Conservation (phyloP, 2,329 filamentous ascomycete species). For the Mycocentrospora acerina region DNA sequence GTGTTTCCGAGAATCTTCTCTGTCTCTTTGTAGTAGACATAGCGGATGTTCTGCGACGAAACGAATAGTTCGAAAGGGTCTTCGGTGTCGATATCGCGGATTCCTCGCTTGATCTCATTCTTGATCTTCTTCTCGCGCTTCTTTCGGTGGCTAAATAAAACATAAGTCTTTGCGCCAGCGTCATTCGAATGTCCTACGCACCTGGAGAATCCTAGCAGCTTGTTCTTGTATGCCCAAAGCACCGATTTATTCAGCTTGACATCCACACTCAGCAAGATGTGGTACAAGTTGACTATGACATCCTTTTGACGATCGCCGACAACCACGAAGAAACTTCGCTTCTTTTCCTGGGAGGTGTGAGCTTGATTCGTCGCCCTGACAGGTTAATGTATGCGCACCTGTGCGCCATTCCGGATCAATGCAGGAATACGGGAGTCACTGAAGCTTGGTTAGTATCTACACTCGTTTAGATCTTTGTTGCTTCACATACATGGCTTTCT, state of each 20-base stretch:
- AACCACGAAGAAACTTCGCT: constrained; percentile 95
- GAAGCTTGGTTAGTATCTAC: constrained; percentile 13
- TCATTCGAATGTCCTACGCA: constrained; percentile 23
- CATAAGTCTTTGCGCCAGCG: neutral
- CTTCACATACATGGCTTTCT: constrained; percentile 42
- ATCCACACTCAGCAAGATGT: constrained; percentile 86
- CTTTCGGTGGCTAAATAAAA: constrained; percentile 72
- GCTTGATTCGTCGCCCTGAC: constrained; percentile 1
- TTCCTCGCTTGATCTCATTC: constrained; percentile 94
- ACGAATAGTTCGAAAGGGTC: constrained; percentile 98
- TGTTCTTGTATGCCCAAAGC: constrained; percentile 98
- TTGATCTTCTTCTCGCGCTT: constrained; percentile 99
- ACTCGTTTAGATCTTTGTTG: no score
- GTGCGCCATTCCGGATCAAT: constrained; percentile 44
- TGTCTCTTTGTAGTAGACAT: constrained; percentile 99
- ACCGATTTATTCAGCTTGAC: constrained; percentile 96
- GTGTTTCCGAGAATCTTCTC: constrained; percentile 98
- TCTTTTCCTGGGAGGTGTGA: constrained; percentile 68
- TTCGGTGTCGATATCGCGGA: constrained; percentile 86
- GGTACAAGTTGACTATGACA: constrained; percentile 92
- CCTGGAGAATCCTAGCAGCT: constrained; percentile 89
- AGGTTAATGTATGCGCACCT: constrained; percentile 19
- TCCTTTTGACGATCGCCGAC: constrained; percentile 95
- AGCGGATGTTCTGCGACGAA: constrained; percentile 93
- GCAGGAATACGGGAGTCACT: constrained; percentile 44